Percentiles rank a stretch among this genome's conserved stretches.
Conservation (phyloP, 129 eudicot species). For the Pittosporum tobira region DNA sequence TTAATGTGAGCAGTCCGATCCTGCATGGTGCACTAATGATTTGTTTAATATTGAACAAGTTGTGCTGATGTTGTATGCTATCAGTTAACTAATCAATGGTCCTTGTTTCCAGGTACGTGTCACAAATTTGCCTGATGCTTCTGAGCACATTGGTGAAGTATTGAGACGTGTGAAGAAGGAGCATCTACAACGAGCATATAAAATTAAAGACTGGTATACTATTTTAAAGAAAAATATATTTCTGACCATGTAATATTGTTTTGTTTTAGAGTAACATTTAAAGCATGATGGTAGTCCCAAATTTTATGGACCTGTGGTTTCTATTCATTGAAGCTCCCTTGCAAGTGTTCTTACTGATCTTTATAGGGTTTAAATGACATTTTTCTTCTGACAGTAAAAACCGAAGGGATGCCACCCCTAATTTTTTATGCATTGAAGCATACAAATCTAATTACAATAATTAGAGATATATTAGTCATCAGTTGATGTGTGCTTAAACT, state of each 20-base stretch:
- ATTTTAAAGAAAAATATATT: neutral
- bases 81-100: neutral
- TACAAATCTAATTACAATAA: neutral
- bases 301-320: too few species aligned
- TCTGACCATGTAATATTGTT: neutral
- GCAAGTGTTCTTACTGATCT: too few species aligned
- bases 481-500: too few species aligned
- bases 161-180: constrained; percentile 84
- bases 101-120: constrained; percentile 67
- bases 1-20: neutral
- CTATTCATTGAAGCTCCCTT: too few species aligned
- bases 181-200: constrained; percentile 84
- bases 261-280: neutral
- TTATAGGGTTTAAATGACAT: too few species aligned
- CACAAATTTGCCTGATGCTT: constrained; percentile 81
- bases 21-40: neutral
- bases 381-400: too few species aligned
- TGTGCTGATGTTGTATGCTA: neutral
- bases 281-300: neutral
- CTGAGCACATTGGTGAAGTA: constrained; percentile 96
- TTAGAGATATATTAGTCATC: neutral
- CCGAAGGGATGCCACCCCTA: neutral
- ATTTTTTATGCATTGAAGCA: neutral
- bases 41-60: too few species aligned
- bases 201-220: constrained; percentile 68